phyloP scores from a whole-genome alignment of 2,329 filamentous ascomycete genomes.

The Ascochyta lentis region DNA sequence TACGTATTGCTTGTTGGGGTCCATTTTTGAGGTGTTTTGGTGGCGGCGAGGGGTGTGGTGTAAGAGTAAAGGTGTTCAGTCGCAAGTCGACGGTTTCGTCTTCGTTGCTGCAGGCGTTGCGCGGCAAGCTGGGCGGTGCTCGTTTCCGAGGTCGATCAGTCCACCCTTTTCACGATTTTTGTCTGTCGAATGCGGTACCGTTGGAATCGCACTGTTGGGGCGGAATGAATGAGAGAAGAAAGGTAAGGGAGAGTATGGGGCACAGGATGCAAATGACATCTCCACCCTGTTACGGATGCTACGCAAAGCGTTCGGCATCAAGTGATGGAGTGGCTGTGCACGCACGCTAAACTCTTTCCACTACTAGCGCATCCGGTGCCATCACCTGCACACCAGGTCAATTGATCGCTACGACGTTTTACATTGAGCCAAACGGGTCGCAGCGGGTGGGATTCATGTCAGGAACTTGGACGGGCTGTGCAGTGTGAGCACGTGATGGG shows the following conservation, averaged over 20 bases:
- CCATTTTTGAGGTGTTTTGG: conserved; percentile 8
- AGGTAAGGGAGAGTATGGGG: neutral
- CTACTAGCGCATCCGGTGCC: neutral
- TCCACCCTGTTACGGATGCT: conserved; percentile 5
- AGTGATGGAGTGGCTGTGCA: neutral
- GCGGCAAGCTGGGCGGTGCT: conserved; percentile 31
- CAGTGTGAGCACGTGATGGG: too few relatives aligned
- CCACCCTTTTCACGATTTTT: neutral
- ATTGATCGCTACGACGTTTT: too few relatives aligned
- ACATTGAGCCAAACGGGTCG: too few relatives aligned
- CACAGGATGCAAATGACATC: conserved; percentile 1
- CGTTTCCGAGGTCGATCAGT: conserved; percentile 7
- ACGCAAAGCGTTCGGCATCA: conserved; percentile 5
- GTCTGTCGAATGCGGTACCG: neutral
- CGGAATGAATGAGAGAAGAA: neutral
- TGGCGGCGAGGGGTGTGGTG: conserved; percentile 8
- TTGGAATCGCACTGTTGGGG: neutral
- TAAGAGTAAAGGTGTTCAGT: conserved; percentile 14
- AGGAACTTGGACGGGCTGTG: too few relatives aligned
- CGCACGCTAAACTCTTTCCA: neutral
- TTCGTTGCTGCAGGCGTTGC: conserved; percentile 19
- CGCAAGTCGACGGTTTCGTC: conserved; percentile 11
- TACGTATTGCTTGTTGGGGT: conserved; percentile 37
- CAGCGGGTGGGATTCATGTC: too few relatives aligned
- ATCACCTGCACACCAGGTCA: neutral